These are phyloP conservation scores for Lecanicillium sp. DNA, from an alignment of 2,329 filamentous ascomycete species.

Conservation along the genomic window DNA sequence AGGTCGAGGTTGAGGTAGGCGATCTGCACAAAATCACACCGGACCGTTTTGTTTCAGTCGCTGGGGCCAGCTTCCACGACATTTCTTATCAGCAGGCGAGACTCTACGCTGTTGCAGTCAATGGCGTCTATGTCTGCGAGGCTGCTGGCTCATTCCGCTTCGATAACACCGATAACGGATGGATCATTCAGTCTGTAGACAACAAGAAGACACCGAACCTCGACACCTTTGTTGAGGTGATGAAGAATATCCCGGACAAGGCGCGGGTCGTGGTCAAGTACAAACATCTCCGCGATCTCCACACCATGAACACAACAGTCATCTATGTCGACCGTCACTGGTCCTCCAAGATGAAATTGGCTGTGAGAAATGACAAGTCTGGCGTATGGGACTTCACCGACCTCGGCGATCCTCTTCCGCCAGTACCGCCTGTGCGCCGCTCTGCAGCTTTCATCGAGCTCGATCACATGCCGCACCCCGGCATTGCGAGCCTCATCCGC, in stretches of 20 bases:
- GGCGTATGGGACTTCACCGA: slow-evolving; percentile 94
- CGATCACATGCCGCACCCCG: slow-evolving; percentile 78
- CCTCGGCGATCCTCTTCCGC: slow-evolving; percentile 71
- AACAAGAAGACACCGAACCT: slow-evolving; percentile 86
- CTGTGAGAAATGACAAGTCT: slow-evolving; percentile 79
- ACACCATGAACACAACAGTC: slow-evolving; percentile 89
- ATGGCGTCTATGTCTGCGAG: slow-evolving; percentile 90
- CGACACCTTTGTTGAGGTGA: slow-evolving; percentile 81
- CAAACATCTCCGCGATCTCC: slow-evolving; percentile 88
- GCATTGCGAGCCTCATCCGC: slow-evolving; percentile 85
- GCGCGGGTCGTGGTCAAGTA: slow-evolving; percentile 89
- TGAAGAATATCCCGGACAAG: slow-evolving; percentile 75
- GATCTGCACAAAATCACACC: slow-evolving; percentile 93
- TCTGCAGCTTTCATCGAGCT: slow-evolving; percentile 90
- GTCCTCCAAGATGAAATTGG: slow-evolving; percentile 90
- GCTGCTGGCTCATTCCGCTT: slow-evolving; percentile 92
- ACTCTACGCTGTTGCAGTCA: slow-evolving; percentile 83
- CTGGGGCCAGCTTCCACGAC: slow-evolving; percentile 90
- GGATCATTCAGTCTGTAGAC: slow-evolving; percentile 88
- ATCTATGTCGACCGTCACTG: slow-evolving; percentile 92
- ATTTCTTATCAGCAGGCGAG: slow-evolving; percentile 97
- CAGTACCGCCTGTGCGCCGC: slow-evolving; percentile 61
- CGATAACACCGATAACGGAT: slow-evolving; percentile 83
- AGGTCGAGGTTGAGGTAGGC: slow-evolving; percentile 77
- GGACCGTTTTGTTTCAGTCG: slow-evolving; percentile 89